Evolutionary conservation across 2,329 filamentous ascomycete genomes (phyloP).

Genomic region (Xylariaceae sp.): DNA sequence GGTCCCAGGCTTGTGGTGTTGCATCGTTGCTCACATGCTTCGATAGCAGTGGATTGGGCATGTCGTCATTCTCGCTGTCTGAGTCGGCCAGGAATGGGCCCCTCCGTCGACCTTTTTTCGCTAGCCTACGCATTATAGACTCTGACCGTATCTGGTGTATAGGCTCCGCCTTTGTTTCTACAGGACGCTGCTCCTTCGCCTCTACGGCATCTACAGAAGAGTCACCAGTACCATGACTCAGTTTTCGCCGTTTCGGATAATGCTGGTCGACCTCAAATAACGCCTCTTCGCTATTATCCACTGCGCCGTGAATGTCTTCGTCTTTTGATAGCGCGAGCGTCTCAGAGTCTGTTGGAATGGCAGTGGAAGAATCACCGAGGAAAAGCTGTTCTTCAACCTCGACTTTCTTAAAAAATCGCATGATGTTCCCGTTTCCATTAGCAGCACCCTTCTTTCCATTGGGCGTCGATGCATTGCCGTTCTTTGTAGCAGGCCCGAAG

Average conservation of each 20-base stretch:
- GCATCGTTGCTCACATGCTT: slow-evolving; percentile 10
- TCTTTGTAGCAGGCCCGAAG: slow-evolving; percentile 32
- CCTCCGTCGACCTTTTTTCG: slow-evolving; percentile 39
- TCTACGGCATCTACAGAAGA: not conserved
- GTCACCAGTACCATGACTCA: slow-evolving; percentile 39
- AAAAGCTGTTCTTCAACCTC: slow-evolving; percentile 67
- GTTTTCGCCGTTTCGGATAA: slow-evolving; percentile 49
- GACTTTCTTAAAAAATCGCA: slow-evolving; percentile 77
- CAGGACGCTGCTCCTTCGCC: slow-evolving; percentile 1
- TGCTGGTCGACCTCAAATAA: slow-evolving; percentile 37
- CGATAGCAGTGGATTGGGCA: not conserved
- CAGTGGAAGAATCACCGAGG: slow-evolving; percentile 40
- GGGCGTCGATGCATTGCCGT: slow-evolving; percentile 32
- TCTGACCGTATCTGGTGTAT: slow-evolving; percentile 4
- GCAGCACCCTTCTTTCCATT: slow-evolving; percentile 44
- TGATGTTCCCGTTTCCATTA: slow-evolving; percentile 73
- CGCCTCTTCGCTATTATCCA: slow-evolving; percentile 39
- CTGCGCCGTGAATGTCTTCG: slow-evolving; percentile 45
- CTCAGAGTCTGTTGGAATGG: slow-evolving; percentile 3
- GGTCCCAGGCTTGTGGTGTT: not conserved
- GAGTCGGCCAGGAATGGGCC: slow-evolving; percentile 77
- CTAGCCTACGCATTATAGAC: slow-evolving; percentile 17
- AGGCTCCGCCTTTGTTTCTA: slow-evolving; percentile 1
- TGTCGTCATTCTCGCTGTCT: slow-evolving; percentile 54
- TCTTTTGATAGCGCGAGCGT: slow-evolving; percentile 33